These are phyloP conservation scores for Leccinum subgranulosum DNA, from an alignment of 768 basidiomycete genomes.

Conservation along the genomic window DNA sequence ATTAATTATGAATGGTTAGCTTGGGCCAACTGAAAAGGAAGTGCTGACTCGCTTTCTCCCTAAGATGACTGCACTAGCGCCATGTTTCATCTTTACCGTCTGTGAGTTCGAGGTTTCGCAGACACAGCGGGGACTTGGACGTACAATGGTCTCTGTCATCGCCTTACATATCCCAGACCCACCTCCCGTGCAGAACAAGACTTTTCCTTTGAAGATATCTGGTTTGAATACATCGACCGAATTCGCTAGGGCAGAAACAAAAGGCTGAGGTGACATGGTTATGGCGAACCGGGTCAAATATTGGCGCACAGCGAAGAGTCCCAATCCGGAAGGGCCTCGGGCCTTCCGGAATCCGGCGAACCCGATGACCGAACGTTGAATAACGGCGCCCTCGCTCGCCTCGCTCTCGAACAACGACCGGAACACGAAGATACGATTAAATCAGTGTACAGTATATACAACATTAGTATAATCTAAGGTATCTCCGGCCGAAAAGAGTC, in stretches of 20 bases:
- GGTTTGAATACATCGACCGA: constrained; percentile 68
- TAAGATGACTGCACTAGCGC: constrained; percentile 76
- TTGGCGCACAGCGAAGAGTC: no score
- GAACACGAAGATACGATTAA: constrained; percentile 11
- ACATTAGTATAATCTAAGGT: constrained; percentile 21
- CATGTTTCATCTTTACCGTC: constrained; percentile 68
- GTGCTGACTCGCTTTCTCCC: constrained; percentile 70
- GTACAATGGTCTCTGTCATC: constrained; percentile 81
- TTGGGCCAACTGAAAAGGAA: background rate
- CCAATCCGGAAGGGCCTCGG: no score
- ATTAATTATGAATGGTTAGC: constrained; percentile 3
- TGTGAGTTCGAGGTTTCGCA: constrained; percentile 5
- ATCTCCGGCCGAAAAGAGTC: constrained; percentile 10
- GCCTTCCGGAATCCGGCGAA: no score
- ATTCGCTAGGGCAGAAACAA: constrained; percentile 45
- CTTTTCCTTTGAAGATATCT: constrained; percentile 87
- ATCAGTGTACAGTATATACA: constrained; percentile 17
- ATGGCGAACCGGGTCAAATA: no score
- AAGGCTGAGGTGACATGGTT: constrained; percentile 37
- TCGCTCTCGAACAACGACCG: background rate
- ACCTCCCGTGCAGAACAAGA: constrained; percentile 88
- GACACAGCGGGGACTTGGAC: constrained; percentile 19
- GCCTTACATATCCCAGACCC: constrained; percentile 89
- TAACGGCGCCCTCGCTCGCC: no score
- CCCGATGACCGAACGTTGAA: no score